A percentile compares a stretch with the other conserved stretches of the same genome.
These are phyloP conservation scores for Colletotrichum lini DNA, from an alignment of 2,329 filamentous ascomycete genomes.

Conservation along the genomic window DNA sequence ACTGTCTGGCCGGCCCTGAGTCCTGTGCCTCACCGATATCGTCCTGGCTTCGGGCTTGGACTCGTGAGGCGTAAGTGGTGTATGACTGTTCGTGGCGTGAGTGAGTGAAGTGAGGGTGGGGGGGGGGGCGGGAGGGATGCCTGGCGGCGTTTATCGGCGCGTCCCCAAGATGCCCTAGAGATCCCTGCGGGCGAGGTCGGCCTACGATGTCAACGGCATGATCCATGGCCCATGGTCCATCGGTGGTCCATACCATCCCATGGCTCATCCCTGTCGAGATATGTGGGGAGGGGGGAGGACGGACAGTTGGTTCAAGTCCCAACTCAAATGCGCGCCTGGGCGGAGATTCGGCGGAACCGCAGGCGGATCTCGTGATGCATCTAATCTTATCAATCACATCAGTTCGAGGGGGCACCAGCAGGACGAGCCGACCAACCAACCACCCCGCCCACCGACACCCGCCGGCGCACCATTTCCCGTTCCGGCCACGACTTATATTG, in stretches of 20 bases:
- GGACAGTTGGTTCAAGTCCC: too few relatives aligned
- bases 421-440: neutral
- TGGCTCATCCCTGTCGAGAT: too few relatives aligned
- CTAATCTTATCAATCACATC: constrained; percentile 42
- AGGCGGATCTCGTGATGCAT: constrained; percentile 33
- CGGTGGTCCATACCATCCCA: too few relatives aligned
- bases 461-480: constrained; percentile 18
- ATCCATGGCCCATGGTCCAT: neutral
- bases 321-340: neutral
- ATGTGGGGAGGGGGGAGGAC: too few relatives aligned
- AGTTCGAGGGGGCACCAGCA: constrained; percentile 1
- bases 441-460: constrained; percentile 6
- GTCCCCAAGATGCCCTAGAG: neutral
- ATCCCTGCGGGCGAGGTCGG: constrained; percentile 27
- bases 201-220: neutral
- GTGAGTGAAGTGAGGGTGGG: too few relatives aligned
- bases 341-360: neutral
- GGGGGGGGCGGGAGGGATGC: too few relatives aligned
- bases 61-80: neutral
- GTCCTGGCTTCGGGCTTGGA: constrained; percentile 15
- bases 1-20: constrained; percentile 17
- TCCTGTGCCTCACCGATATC: constrained; percentile 31
- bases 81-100: constrained; percentile 39
- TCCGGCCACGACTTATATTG: neutral
- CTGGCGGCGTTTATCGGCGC: constrained; percentile 6